Conservation (phyloP, 352 stramenopile genomes). For the Phytophthora litchii region DNA sequence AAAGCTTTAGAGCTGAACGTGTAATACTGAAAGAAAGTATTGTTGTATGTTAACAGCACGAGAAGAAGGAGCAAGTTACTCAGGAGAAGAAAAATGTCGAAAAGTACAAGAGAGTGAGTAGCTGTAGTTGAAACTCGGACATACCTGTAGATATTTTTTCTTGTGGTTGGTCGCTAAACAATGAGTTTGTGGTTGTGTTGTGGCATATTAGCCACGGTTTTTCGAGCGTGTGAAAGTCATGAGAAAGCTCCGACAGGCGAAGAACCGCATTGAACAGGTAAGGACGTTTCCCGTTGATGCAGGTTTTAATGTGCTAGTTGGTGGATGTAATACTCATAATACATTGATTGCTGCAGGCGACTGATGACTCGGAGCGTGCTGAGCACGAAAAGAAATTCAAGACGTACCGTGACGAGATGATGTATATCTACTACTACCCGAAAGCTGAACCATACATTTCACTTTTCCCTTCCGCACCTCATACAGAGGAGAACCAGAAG, state of each 20-base stretch:
- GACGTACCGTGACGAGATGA: slow-evolving; percentile 63
- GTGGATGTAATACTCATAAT: not conserved
- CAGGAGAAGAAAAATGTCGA: slow-evolving; percentile 76
- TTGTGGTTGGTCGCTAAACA: not conserved
- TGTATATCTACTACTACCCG: slow-evolving; percentile 87
- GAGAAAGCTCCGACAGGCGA: slow-evolving; percentile 74
- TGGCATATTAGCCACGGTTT: slow-evolving; percentile 59
- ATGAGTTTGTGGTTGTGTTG: slow-evolving; percentile 4
- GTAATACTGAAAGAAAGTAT: not conserved
- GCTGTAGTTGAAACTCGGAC: not conserved
- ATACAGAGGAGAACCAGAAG: slow-evolving; percentile 55
- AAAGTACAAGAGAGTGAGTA: slow-evolving; percentile 80
- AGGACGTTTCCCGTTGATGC: not conserved
- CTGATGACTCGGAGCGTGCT: slow-evolving; percentile 46
- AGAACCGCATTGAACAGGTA: slow-evolving; percentile 57
- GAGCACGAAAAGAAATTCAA: slow-evolving; percentile 50
- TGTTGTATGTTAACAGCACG: slow-evolving; percentile 29
- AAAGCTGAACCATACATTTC: slow-evolving; percentile 75
- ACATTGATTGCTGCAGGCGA: slow-evolving; percentile 27
- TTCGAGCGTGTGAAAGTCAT: slow-evolving; percentile 87
- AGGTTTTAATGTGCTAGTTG: not conserved
- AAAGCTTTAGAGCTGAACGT: too few species aligned
- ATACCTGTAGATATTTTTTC: not conserved
- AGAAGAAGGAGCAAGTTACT: slow-evolving; percentile 52
- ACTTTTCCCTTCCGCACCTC: slow-evolving; percentile 62